Conservation (phyloP, 1,139 yeast genomes). For the Suhomyces guaymorum region DNA sequence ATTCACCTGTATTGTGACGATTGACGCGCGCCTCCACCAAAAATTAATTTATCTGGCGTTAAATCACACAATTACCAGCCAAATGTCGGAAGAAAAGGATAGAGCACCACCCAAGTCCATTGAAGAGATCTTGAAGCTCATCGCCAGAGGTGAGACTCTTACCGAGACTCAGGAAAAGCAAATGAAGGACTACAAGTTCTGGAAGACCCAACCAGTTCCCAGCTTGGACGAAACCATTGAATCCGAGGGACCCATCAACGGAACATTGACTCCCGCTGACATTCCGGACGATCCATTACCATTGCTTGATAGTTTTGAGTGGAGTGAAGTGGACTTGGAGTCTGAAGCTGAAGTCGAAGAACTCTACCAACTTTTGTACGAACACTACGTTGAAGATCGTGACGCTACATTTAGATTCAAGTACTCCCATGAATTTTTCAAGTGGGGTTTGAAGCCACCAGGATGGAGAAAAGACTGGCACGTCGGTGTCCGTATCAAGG, state of each 20-base stretch:
- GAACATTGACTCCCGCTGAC: slow-evolving; percentile 63
- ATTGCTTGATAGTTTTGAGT: slow-evolving; percentile 76
- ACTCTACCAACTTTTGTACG: slow-evolving; percentile 76
- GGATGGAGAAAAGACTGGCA: slow-evolving; percentile 92
- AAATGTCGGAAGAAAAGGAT: slow-evolving; percentile 14
- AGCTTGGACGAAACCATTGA: slow-evolving; percentile 65
- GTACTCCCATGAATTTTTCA: slow-evolving; percentile 77
- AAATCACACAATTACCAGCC: no score
- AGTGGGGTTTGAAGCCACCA: slow-evolving; percentile 94
- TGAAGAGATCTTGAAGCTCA: slow-evolving; percentile 51
- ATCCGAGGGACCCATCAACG: slow-evolving; percentile 83
- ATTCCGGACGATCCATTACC: slow-evolving; percentile 71
- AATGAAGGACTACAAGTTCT: slow-evolving; percentile 91
- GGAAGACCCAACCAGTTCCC: slow-evolving; percentile 98
- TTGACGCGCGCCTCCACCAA: neutral
- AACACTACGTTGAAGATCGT: slow-evolving; percentile 91
- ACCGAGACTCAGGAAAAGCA: slow-evolving; percentile 57
- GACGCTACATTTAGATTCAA: slow-evolving; percentile 92
- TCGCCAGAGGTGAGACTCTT: slow-evolving; percentile 56
- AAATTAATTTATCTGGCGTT: neutral
- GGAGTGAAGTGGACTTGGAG: slow-evolving; percentile 79
- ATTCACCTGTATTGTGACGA: no score
- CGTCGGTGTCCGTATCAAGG: slow-evolving; percentile 86
- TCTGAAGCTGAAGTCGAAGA: slow-evolving; percentile 61
- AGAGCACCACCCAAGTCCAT: slow-evolving; percentile 33